phyloP scores from a whole-genome alignment of 805 yeast genomes.

The Tetrapisispora arboricola region DNA sequence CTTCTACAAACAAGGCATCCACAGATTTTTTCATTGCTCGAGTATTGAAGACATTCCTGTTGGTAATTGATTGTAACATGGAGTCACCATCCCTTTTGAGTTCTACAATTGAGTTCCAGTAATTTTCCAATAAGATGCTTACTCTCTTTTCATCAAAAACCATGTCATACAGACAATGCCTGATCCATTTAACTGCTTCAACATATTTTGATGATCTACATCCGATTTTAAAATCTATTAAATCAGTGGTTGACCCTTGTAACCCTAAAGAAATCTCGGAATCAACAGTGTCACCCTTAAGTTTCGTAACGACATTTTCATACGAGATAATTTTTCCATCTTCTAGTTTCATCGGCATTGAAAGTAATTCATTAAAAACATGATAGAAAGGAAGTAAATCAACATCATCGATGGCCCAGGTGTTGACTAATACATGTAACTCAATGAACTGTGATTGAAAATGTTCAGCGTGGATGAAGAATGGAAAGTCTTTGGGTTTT shows the following conservation, averaged over 20 bases:
- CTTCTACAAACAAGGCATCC: conserved; percentile 57
- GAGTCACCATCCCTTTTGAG: conserved; percentile 34
- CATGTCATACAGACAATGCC: conserved; percentile 51
- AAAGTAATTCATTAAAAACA: conserved; percentile 54
- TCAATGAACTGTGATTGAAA: conserved; percentile 71
- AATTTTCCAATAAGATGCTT: conserved; percentile 40
- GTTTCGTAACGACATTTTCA: conserved; percentile 63
- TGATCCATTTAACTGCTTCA: conserved; percentile 69
- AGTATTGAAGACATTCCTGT: conserved; percentile 41
- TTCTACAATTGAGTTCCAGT: conserved; percentile 31
- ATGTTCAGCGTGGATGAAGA: conserved; percentile 70
- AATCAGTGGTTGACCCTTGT: conserved; percentile 54
- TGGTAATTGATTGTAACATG: conserved; percentile 56
- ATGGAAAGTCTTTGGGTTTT: conserved; percentile 43
- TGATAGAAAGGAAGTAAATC: conserved; percentile 54
- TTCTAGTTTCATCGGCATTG: conserved; percentile 58
- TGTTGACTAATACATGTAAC: conserved; percentile 51
- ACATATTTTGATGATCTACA: conserved; percentile 52
- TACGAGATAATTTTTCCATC: conserved; percentile 51
- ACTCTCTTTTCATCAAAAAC: conserved; percentile 67
- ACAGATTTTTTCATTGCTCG: conserved; percentile 56
- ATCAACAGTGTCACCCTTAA: conserved; percentile 66
- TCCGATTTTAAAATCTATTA: conserved; percentile 50
- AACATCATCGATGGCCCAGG: conserved; percentile 37
- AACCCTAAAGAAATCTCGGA: conserved; percentile 47